A percentile compares a stretch with the other conserved stretches of the same genome.
phyloP scores from a whole-genome alignment of 2,329 filamentous ascomycete species.

The Aureobasidium namibiae region DNA sequence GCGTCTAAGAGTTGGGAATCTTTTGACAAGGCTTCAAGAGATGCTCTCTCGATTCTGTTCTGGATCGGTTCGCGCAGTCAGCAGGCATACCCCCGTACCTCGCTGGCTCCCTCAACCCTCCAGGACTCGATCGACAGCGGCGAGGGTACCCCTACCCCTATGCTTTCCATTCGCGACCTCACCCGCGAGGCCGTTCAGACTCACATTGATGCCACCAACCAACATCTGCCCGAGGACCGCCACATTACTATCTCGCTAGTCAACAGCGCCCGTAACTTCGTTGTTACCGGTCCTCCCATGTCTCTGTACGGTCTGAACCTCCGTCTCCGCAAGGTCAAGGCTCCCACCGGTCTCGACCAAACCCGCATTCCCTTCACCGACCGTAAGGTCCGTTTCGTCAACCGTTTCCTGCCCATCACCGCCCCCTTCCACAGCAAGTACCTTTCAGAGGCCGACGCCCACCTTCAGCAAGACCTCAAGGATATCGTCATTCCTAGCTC shows the following conservation, averaged over 20 bases:
- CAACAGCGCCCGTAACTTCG: conserved; percentile 94
- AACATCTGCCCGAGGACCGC: conserved; percentile 84
- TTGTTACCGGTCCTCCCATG: conserved; percentile 91
- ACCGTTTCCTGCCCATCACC: conserved; percentile 94
- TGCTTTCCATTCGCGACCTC: conserved; percentile 94
- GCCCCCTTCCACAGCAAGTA: conserved; percentile 98
- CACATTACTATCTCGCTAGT: conserved; percentile 93
- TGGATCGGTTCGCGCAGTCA: conserved; percentile 98
- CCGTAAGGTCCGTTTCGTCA: conserved; percentile 91
- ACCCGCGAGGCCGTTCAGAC: conserved; percentile 83
- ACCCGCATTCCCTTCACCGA: conserved; percentile 90
- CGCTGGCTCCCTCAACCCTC: conserved; percentile 79
- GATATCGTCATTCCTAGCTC: conserved; percentile 67
- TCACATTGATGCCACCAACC: conserved; percentile 93
- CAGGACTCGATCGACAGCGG: conserved; percentile 91
- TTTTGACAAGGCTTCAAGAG: conserved; percentile 69
- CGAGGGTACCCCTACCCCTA: conserved; percentile 91
- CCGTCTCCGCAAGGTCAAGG: conserved; percentile 92
- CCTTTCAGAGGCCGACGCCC: conserved; percentile 68
- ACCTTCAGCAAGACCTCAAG: conserved; percentile 82
- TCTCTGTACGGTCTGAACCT: conserved; percentile 94
- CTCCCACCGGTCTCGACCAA: conserved; percentile 93
- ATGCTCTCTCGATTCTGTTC: conserved; percentile 87
- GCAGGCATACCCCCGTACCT: conserved; percentile 92
- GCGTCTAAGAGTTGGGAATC: conserved; percentile 90